phyloP scores from a whole-genome alignment of 208 protist genomes.

The Acanthamoeba lenticulata region DNA sequence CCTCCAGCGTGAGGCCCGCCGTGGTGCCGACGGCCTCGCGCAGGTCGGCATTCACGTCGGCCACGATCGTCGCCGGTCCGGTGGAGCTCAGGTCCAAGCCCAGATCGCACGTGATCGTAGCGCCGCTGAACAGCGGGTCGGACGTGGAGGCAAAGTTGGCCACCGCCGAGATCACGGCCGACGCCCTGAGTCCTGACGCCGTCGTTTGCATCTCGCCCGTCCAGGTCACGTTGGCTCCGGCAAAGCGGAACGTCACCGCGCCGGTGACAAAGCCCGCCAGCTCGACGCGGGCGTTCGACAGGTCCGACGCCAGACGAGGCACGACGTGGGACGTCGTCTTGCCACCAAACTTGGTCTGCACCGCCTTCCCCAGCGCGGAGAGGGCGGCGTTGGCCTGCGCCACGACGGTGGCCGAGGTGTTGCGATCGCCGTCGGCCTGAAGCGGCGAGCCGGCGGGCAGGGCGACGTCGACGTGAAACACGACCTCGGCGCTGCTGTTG shows the following conservation, averaged over 20 bases:
- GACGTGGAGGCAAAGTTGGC: not conserved
- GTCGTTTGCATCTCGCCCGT: not conserved
- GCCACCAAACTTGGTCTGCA: not conserved
- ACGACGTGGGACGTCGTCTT: not conserved
- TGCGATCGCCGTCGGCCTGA: not conserved
- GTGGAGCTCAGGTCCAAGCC: not conserved
- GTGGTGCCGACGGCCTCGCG: not conserved
- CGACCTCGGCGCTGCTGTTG: not conserved
- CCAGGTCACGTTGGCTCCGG: too few species aligned
- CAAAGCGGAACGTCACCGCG: not conserved
- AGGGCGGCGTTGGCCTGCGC: not conserved
- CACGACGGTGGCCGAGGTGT: not conserved
- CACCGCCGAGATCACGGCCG: not conserved
- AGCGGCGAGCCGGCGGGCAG: not conserved
- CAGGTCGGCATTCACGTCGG: not conserved
- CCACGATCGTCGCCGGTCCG: not conserved
- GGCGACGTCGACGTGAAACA: not conserved
- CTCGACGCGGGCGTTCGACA: not conserved
- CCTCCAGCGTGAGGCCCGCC: not conserved
- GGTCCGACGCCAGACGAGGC: not conserved
- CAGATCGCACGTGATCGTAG: not conserved
- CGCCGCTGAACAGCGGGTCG: not conserved
- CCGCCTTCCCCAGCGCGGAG: not conserved
- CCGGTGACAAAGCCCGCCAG: not conserved
- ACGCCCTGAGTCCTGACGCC: not conserved